Base-by-base conservation (phyloP, 2,329 filamentous ascomycete species). In the Colletotrichum truncatum region DNA sequence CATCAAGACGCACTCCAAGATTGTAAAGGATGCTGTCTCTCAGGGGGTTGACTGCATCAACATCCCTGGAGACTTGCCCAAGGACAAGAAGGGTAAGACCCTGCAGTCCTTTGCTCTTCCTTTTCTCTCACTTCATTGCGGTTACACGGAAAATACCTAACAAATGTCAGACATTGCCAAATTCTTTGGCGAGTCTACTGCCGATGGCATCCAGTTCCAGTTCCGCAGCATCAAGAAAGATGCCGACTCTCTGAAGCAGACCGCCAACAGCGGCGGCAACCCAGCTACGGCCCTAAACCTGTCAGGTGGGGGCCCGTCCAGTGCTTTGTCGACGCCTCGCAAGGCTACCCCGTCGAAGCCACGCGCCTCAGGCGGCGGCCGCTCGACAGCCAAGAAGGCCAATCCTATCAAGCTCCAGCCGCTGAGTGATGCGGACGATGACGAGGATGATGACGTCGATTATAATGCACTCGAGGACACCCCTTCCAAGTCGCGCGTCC, bases 181-280 rank as follows among this genome's bases (percentile, higher is more conserved):
- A 66, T 84, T 85, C 74, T 89, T 87, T 68, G 87, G 87, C 25
- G 85, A 87, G 61, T 87, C 84, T 4, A 90, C 87, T 0, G 72
- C 80, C 0, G 81, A 82, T 18, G 87, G 87, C 8, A 82, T 89
- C n/a, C 82, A 84, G 68, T 90, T 87, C 72, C 87, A 89, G 70
- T 88, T 90, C 70, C 82, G 87, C 1, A 66, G 73, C 23, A 83
- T 89, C 75, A 88, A 87, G 74, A 79, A 78, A 34, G 80, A 87
- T 28, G 86, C 83, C 28, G 81, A 84, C 38, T 75, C 74, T 3
- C 81, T 89, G 45, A 77, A 80, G 41, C 70, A 77, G 3, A 81
- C 82, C 3, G 78, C 81, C n/a, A 75, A 77, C 21, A 73, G 75
- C 1, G 83, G 82, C 25, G 75, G 80, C 43, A 80, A 85, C 69